phyloP scores from a whole-genome alignment of 2,329 filamentous ascomycete species.

The Cercospora sojina region DNA sequence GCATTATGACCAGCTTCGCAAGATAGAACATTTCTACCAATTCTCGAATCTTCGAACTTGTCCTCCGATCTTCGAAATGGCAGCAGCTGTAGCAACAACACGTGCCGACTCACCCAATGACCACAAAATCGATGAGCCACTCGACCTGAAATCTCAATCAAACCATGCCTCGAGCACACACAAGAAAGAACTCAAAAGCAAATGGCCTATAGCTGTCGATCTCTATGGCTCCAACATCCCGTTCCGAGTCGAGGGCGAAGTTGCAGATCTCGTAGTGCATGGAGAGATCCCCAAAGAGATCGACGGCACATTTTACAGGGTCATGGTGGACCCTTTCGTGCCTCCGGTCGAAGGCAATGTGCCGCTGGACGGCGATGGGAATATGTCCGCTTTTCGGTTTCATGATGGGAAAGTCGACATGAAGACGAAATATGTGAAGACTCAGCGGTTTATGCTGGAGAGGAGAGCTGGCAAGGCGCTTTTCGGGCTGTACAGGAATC shows the following conservation, averaged over 20 bases:
- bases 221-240: conserved; percentile 34
- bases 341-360: conserved; percentile 57
- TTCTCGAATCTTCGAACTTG: too few species aligned
- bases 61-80: background rate
- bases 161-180: background rate
- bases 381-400: conserved; percentile 46
- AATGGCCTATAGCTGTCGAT: conserved; percentile 25
- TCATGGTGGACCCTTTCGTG: conserved; percentile 56
- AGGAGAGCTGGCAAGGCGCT: conserved; percentile 42
- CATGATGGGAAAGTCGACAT: conserved; percentile 46
- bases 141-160: background rate
- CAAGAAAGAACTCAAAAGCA: conserved; percentile 15
- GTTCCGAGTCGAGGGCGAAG: conserved; percentile 44
- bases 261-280: conserved; percentile 34
- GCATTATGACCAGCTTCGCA: background rate
- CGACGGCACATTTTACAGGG: conserved; percentile 42
- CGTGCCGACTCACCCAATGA: background rate
- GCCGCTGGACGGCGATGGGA: conserved; percentile 50
- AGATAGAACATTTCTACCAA: too few species aligned
- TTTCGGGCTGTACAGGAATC: conserved; percentile 59
- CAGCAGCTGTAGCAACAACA: background rate
- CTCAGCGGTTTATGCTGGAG: conserved; percentile 45
- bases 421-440: conserved; percentile 46
- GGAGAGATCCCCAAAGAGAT: conserved; percentile 38
- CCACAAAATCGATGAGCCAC: background rate